Evolutionary conservation across 108 stramenopile genomes (phyloP).

Genomic region (Poteriospumella lacustris): DNA sequence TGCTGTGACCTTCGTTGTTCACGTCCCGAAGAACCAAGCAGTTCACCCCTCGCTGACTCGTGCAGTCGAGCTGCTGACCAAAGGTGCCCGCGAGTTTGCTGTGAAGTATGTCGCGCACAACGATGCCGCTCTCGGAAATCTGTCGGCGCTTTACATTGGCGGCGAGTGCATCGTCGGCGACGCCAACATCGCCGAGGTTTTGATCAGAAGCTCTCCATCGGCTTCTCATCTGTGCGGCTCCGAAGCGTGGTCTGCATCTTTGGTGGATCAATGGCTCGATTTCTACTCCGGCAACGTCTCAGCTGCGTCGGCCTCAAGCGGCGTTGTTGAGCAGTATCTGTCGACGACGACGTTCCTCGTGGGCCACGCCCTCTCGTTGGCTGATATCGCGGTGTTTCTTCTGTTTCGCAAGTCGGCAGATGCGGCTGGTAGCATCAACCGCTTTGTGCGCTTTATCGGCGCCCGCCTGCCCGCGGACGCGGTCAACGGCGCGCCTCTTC

Average conservation of each 20-base stretch:
- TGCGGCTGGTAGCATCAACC: too few species aligned
- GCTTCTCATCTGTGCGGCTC: constrained; percentile 13
- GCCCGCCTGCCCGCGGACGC: constrained; percentile 62
- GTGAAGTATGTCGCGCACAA: neutral
- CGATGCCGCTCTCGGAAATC: neutral
- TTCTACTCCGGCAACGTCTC: constrained; percentile 49
- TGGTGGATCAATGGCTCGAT: constrained; percentile 84
- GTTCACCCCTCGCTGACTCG: neutral
- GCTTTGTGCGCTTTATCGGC: constrained; percentile 41
- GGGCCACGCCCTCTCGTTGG: constrained; percentile 69
- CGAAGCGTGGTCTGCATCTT: constrained; percentile 30
- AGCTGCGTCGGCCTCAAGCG: constrained; percentile 20
- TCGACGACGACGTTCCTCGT: constrained; percentile 60
- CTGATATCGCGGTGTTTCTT: constrained; percentile 72
- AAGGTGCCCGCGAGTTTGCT: neutral
- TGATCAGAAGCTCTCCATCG: constrained; percentile 23
- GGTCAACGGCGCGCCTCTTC: too few species aligned
- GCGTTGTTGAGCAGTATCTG: constrained; percentile 49
- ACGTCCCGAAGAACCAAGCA: neutral
- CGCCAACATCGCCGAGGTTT: constrained; percentile 41
- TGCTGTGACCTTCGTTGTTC: neutral
- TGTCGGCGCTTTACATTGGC: constrained; percentile 1
- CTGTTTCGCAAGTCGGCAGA: too few species aligned
- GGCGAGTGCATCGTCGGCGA: constrained; percentile 44
- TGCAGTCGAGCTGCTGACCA: neutral